A percentile compares a stretch with the other conserved stretches of the same genome.
phyloP scores from a whole-genome alignment of 2,329 filamentous ascomycete genomes.

The Davidsoniella virescens region DNA sequence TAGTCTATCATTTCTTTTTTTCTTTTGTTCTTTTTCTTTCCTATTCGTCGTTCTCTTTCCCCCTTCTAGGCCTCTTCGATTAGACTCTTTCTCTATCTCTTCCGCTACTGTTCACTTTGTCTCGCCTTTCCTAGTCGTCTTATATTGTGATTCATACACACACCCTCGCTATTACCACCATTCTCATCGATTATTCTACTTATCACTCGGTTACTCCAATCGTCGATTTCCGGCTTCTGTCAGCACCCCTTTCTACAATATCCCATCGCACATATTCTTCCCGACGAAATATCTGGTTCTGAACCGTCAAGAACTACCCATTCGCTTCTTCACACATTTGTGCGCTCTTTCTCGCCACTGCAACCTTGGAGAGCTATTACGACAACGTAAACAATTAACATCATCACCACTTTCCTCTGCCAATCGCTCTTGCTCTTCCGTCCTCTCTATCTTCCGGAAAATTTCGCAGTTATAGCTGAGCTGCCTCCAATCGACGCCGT shows the following conservation, averaged over 20 bases:
- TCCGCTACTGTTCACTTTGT: background rate
- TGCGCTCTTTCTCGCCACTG: too few relatives aligned
- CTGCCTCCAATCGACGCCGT: too few relatives aligned
- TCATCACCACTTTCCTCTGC: too few relatives aligned
- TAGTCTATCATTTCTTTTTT: background rate
- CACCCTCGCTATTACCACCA: background rate
- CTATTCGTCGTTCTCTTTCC: background rate
- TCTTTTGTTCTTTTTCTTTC: slow-evolving; percentile 1
- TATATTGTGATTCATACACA: background rate
- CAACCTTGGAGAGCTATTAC: too few relatives aligned
- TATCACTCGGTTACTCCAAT: background rate
- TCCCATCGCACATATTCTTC: background rate
- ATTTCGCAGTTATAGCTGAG: too few relatives aligned
- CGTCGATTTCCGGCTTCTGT: background rate
- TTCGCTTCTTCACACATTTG: too few relatives aligned
- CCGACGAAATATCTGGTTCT: too few relatives aligned
- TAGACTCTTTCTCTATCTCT: background rate
- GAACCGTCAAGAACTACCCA: too few relatives aligned
- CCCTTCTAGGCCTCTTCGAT: slow-evolving; percentile 2
- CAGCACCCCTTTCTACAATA: background rate
- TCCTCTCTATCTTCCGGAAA: too few relatives aligned
- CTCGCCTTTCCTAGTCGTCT: background rate
- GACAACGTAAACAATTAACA: too few relatives aligned
- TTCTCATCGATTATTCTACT: background rate
- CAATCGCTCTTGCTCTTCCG: too few relatives aligned